phyloP scores from a whole-genome alignment of 164 flowering plant genomes.

The Umbilicus rupestris region DNA sequence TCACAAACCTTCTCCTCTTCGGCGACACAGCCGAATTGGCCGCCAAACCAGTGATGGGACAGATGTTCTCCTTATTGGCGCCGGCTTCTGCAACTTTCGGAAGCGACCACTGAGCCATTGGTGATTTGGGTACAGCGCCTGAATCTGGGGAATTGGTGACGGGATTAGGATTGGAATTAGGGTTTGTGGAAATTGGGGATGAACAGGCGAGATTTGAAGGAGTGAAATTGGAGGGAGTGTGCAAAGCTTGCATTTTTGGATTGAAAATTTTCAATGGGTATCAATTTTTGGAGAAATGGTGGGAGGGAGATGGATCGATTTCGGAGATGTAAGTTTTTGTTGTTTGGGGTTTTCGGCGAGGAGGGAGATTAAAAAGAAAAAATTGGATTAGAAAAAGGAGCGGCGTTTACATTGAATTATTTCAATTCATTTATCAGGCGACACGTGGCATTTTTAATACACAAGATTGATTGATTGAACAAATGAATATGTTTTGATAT shows the following conservation, averaged over 20 bases:
- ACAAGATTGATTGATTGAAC: no score
- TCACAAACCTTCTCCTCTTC: background rate
- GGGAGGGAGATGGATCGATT: background rate
- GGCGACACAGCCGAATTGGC: constrained; percentile 1
- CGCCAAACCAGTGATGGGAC: background rate
- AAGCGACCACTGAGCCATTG: background rate
- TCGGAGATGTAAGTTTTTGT: background rate
- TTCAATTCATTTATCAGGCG: no score
- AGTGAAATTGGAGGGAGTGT: constrained; percentile 3
- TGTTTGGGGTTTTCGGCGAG: background rate
- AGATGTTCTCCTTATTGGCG: background rate
- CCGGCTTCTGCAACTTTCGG: background rate
- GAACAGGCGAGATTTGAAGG: background rate
- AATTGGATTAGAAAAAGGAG: background rate
- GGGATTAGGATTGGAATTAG: constrained; percentile 2
- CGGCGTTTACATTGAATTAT: no score
- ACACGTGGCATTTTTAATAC: no score
- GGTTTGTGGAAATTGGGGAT: background rate
- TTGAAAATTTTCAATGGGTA: background rate
- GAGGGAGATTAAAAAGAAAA: no score
- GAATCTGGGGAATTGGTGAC: background rate
- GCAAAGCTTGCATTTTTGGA: background rate
- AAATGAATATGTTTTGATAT: no score
- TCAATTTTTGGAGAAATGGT: background rate
- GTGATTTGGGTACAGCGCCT: background rate